Evolutionary conservation across 768 basidiomycete species (phyloP), one percentile per base, ranked within the genome.

Genomic region (Leucosporidium yakuticum): DNA sequence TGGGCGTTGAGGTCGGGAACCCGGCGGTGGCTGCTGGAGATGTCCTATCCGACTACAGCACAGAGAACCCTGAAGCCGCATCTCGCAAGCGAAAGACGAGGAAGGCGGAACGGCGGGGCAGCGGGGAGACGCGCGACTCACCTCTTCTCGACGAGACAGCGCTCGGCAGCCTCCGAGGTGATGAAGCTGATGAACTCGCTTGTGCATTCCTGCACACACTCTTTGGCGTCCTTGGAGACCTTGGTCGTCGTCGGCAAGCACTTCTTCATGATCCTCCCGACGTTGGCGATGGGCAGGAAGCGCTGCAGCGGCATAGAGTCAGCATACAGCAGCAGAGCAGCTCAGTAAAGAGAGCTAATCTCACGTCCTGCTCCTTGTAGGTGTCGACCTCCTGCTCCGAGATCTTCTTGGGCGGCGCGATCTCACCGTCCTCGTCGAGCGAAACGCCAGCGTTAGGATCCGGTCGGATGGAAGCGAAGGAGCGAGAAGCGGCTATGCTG

Each of bases 171-270:
- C 79, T 98, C 95, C 54, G 88, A 90, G 34, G 94, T 96, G 81
- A 98, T 92, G 83, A 98, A 98, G 74, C 87, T 87, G 79, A 98
- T 97, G 82, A 96, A 98, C 81, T 98, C 95, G 53, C 90, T 92
- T 64, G 96, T 91, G 80, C 94, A 96, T 80, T 97, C 95, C 78
- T 98, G 95, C 53, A 97, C 91, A 79, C 91, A 93, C 80, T 98
- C 95, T 78, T 98, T 98, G 55, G 93, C 93, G 79, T 98, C 95
- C 79, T 97, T 97, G 12, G 91, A 90, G 75, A 97, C 95, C 81
- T 98, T 98, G 53, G 95, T 91, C 25, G 88, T 88, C 0, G 86
- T 81, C 0, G 95, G 94, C 4, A 97, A 87, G 17, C 91, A 84
- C 53, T 86, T 82, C 79, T 97, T 97, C 94, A 97, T 98, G 76